Conservation (phyloP, 2,329 filamentous ascomycete genomes). For the Fusarium nematophilum region DNA sequence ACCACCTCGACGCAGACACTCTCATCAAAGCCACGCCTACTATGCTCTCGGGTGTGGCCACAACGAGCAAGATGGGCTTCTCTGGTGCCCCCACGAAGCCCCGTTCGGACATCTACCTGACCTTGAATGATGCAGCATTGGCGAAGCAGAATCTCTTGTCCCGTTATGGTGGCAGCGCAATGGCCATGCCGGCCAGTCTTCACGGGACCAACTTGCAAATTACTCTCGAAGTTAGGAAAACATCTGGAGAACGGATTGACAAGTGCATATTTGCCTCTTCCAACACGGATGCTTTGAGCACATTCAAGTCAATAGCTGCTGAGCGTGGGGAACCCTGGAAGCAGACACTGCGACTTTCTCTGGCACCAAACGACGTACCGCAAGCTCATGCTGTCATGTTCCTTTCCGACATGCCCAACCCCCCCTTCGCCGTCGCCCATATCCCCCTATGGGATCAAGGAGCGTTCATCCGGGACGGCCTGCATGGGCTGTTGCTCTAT, state of each 20-base stretch:
- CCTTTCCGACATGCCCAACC: slow-evolving; percentile 84
- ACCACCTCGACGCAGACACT: slow-evolving; percentile 78
- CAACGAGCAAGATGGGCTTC: slow-evolving; percentile 92
- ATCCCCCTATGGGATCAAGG: slow-evolving; percentile 94
- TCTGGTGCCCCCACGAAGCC: slow-evolving; percentile 89
- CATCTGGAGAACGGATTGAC: slow-evolving; percentile 83
- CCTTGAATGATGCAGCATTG: slow-evolving; percentile 81
- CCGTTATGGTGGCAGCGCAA: slow-evolving; percentile 77
- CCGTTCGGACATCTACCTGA: slow-evolving; percentile 95
- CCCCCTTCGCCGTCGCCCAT: slow-evolving; percentile 91
- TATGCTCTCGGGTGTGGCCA: slow-evolving; percentile 80
- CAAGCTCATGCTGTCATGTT: slow-evolving; percentile 90
- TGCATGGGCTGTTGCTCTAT: slow-evolving; percentile 85
- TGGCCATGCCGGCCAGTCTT: slow-evolving; percentile 71
- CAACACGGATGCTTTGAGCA: slow-evolving; percentile 81
- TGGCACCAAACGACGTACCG: slow-evolving; percentile 83
- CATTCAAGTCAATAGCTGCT: slow-evolving; percentile 87
- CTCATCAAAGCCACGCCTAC: slow-evolving; percentile 91
- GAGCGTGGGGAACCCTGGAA: slow-evolving; percentile 87
- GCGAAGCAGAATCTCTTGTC: slow-evolving; percentile 79
- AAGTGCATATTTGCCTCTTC: slow-evolving; percentile 89
- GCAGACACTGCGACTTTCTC: slow-evolving; percentile 84
- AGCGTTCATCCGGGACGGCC: slow-evolving; percentile 88
- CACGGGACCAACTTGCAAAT: slow-evolving; percentile 83
- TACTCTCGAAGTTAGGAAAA: slow-evolving; percentile 86